Conservation (phyloP, 1,284 basidiomycete genomes). For the Omphalotus olearius region DNA sequence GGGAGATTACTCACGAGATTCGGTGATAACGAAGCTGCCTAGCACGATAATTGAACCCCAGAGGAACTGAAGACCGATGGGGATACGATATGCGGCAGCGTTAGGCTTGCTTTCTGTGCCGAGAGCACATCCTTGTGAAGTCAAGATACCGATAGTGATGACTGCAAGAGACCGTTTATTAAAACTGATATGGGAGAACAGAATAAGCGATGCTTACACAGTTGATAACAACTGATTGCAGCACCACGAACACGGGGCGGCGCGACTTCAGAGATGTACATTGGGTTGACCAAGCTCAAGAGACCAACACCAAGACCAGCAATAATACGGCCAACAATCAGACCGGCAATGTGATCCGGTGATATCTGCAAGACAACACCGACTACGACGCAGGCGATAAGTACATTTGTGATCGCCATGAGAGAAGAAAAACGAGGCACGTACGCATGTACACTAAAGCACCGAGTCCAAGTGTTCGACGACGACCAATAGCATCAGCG, state of each 20-base stretch:
- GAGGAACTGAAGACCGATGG: constrained; percentile 27
- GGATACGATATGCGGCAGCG: constrained; percentile 19
- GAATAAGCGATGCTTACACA: neutral
- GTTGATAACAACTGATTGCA: constrained; percentile 16
- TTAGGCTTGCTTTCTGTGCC: constrained; percentile 14
- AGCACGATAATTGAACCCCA: constrained; percentile 46
- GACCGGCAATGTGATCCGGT: constrained; percentile 6
- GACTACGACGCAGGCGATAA: neutral
- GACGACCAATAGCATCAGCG: constrained; percentile 7
- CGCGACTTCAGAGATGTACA: constrained; percentile 20
- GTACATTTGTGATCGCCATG: neutral
- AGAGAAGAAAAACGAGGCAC: neutral
- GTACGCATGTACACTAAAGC: constrained; percentile 5
- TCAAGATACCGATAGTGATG: constrained; percentile 18
- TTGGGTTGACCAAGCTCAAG: constrained; percentile 17
- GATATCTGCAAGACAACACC: constrained; percentile 11
- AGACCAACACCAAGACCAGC: constrained; percentile 20
- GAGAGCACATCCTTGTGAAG: constrained; percentile 13
- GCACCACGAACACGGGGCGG: constrained; percentile 18
- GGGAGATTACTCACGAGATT: constrained; percentile 30
- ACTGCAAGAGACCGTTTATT: neutral
- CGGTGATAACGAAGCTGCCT: constrained; percentile 36
- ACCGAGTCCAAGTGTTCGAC: constrained; percentile 1
- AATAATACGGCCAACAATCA: constrained; percentile 15
- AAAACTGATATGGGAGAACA: neutral